phyloP scores from a whole-genome alignment of 1,284 basidiomycete species.

The Phenoliferia sp. region DNA sequence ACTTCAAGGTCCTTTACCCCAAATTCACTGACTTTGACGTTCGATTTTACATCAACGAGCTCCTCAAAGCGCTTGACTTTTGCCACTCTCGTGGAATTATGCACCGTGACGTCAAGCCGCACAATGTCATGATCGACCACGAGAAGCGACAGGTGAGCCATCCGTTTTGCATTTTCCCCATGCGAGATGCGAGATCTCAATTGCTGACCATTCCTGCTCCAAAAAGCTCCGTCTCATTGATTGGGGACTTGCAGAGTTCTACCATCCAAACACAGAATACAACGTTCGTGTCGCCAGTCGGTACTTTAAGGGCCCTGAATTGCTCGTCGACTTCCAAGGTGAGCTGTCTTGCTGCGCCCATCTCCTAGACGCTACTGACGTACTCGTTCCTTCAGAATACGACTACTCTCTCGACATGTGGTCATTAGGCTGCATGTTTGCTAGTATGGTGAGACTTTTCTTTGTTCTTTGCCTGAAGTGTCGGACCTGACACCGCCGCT shows the following conservation, averaged over 20 bases:
- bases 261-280: conserved; percentile 81
- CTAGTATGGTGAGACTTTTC: conserved; percentile 74
- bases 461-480: not conserved
- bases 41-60: conserved; percentile 92
- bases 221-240: conserved; percentile 95
- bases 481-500: not conserved
- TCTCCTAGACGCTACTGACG: not conserved
- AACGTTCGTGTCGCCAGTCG: conserved; percentile 83
- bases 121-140: conserved; percentile 99
- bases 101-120: conserved; percentile 98
- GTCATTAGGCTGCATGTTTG: conserved; percentile 84
- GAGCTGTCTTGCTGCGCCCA: conserved; percentile 60
- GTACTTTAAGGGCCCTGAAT: conserved; percentile 63
- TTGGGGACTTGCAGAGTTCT: conserved; percentile 99
- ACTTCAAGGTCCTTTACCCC: conserved; percentile 89
- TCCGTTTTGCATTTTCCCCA: too few relatives aligned
- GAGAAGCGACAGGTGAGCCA: conserved; percentile 92
- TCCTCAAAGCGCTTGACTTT: conserved; percentile 95
- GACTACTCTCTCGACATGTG: conserved; percentile 51
- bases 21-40: conserved; percentile 94
- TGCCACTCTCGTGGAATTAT: conserved; percentile 98
- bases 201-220: not conserved
- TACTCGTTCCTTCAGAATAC: conserved; percentile 19
- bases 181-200: conserved; percentile 29
- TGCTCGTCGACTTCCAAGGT: conserved; percentile 94